phyloP scores from a whole-genome alignment of 345 rosid species.

The Hibiscus mutabilis region DNA sequence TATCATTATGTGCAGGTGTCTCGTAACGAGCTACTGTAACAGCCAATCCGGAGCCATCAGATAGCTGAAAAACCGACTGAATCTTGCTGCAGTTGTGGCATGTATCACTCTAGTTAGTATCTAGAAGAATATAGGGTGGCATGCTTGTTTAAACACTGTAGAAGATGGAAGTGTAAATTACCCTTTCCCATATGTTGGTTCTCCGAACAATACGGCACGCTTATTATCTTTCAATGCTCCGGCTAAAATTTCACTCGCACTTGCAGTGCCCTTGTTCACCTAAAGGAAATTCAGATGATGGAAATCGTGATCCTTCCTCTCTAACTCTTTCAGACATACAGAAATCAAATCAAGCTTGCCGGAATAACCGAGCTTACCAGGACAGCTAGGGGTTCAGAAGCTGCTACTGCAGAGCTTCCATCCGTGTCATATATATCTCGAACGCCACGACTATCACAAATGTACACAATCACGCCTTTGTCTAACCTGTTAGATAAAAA shows the following conservation, averaged over 20 bases:
- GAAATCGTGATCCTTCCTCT: background rate
- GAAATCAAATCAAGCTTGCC: background rate
- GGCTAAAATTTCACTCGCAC: slow-evolving; percentile 95
- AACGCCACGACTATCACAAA: slow-evolving; percentile 79
- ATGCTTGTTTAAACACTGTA: background rate
- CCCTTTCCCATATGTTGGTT: slow-evolving; percentile 96
- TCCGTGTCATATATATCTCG: slow-evolving; percentile 89
- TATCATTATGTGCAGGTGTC: slow-evolving; percentile 87
- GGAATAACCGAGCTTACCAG: slow-evolving; percentile 37
- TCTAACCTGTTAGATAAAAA: slow-evolving; percentile 56
- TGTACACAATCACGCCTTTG: slow-evolving; percentile 90
- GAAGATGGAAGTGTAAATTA: slow-evolving; percentile 22
- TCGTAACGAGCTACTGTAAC: slow-evolving; percentile 92
- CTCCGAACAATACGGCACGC: slow-evolving; percentile 79
- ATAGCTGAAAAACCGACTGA: slow-evolving; percentile 89
- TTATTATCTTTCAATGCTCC: slow-evolving; percentile 94
- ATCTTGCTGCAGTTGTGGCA: slow-evolving; percentile 59
- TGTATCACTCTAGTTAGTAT: slow-evolving; percentile 5
- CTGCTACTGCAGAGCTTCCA: slow-evolving; percentile 68
- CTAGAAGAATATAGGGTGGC: background rate
- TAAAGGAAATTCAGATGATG: slow-evolving; percentile 20
- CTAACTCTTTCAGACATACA: background rate
- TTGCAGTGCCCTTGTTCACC: slow-evolving; percentile 98
- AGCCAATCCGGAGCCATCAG: slow-evolving; percentile 93
- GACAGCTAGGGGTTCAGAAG: slow-evolving; percentile 79